Conservation (phyloP, 345 rosid species). For the Eucalyptus cloeziana region DNA sequence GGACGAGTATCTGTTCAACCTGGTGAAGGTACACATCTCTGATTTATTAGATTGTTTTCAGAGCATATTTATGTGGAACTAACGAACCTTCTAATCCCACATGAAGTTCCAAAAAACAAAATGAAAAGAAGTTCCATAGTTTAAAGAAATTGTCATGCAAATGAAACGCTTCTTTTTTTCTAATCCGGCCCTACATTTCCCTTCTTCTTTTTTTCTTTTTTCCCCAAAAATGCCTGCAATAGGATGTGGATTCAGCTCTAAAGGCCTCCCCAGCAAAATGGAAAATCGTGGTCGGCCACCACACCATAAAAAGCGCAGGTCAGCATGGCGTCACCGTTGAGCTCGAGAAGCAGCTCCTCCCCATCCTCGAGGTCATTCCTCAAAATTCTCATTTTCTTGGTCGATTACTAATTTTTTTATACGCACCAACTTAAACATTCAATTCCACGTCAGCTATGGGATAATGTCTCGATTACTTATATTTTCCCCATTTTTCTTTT, state of each 20-base stretch:
- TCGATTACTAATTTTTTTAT: background rate
- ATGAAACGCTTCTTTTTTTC: background rate
- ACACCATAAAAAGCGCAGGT: slow-evolving; percentile 61
- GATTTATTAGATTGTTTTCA: background rate
- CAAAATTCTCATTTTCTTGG: background rate
- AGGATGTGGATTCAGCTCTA: slow-evolving; percentile 33
- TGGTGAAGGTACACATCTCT: slow-evolving; percentile 15
- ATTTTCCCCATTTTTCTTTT: too few relatives aligned
- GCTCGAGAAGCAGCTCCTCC: slow-evolving; percentile 36
- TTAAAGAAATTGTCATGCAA: background rate
- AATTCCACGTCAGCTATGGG: background rate
- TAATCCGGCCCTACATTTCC: background rate
- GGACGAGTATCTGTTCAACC: slow-evolving; percentile 22
- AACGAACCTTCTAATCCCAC: background rate
- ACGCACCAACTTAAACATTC: background rate
- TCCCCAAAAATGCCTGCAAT: background rate
- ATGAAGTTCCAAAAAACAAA: background rate
- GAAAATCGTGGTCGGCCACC: slow-evolving; percentile 84
- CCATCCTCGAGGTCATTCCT: slow-evolving; percentile 42
- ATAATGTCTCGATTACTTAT: background rate
- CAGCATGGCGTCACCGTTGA: slow-evolving; percentile 51
- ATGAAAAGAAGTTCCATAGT: background rate
- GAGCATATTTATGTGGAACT: background rate
- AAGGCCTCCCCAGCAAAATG: slow-evolving; percentile 18
- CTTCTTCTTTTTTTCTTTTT: rapidly evolving